Percentiles rank a stretch among this genome's conserved stretches.
Evolutionary conservation across 1,284 basidiomycete species (phyloP).

Genomic region (Trametes hirsuta): DNA sequence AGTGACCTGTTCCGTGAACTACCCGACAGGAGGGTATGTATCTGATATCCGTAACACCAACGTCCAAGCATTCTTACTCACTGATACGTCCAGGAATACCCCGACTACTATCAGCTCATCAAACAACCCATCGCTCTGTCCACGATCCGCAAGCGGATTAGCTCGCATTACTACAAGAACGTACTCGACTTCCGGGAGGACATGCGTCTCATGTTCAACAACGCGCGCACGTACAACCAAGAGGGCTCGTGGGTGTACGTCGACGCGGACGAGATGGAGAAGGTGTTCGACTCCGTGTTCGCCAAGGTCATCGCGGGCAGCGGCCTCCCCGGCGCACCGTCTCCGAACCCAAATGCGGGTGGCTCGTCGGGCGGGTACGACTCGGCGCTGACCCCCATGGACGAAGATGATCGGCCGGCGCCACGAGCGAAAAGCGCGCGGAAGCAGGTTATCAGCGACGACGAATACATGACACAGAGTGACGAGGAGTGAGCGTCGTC

Average conservation of each 20-base stretch:
- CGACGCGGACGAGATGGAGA: conserved; percentile 92
- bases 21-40: conserved; percentile 71
- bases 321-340: conserved; percentile 73
- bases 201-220: conserved; percentile 90
- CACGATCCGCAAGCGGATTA: conserved; percentile 84
- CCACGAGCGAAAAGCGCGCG: conserved; percentile 54
- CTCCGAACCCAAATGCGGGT: conserved; percentile 6
- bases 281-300: conserved; percentile 74
- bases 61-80: background rate
- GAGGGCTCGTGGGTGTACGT: conserved; percentile 92
- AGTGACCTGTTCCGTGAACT: conserved; percentile 85
- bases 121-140: conserved; percentile 84
- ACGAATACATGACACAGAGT: conserved; percentile 53
- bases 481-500: conserved; percentile 37
- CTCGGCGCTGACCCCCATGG: conserved; percentile 73
- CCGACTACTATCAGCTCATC: conserved; percentile 81
- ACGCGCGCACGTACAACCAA: conserved; percentile 90
- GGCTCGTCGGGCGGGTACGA: conserved; percentile 59
- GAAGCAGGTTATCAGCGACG: conserved; percentile 77
- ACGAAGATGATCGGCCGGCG: conserved; percentile 67
- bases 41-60: background rate
- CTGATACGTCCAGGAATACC: conserved; percentile 70
- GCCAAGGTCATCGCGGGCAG: conserved; percentile 61
- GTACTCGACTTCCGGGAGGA: conserved; percentile 79
- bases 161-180: conserved; percentile 75